phyloP scores from a whole-genome alignment of 805 yeast genomes.

The Kluyveromyces nonfermentans region DNA sequence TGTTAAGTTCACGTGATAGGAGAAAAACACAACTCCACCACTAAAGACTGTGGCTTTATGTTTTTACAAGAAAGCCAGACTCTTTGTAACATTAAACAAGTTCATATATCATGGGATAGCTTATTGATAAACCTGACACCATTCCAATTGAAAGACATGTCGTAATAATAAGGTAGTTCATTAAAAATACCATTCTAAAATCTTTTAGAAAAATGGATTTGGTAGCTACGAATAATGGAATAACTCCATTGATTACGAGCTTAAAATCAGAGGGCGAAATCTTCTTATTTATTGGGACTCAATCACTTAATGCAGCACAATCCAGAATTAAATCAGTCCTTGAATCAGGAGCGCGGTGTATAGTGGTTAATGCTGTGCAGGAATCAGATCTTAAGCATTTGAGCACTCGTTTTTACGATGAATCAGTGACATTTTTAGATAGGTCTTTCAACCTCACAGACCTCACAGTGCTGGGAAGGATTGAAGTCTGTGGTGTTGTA shows the following conservation, averaged over 20 bases:
- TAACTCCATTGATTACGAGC: slow-evolving; percentile 32
- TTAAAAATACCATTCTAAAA: too few relatives aligned
- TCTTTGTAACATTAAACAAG: not conserved
- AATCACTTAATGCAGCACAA: slow-evolving; percentile 25
- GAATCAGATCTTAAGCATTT: slow-evolving; percentile 15
- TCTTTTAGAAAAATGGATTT: not conserved
- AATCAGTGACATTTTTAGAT: slow-evolving; percentile 24
- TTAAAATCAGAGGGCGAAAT: slow-evolving; percentile 39
- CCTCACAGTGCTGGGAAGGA: slow-evolving; percentile 50
- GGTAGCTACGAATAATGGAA: slow-evolving; percentile 3
- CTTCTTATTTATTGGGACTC: slow-evolving; percentile 48
- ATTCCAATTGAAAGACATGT: too few relatives aligned
- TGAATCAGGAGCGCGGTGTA: slow-evolving; percentile 47
- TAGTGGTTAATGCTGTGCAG: slow-evolving; percentile 34
- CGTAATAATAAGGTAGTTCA: too few relatives aligned
- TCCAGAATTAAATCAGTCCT: slow-evolving; percentile 40
- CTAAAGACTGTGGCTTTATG: not conserved
- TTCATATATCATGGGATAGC: not conserved
- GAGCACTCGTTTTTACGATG: slow-evolving; percentile 15
- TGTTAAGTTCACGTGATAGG: not conserved
- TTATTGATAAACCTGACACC: not conserved
- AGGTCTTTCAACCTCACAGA: slow-evolving; percentile 34
- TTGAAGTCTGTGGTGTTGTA: slow-evolving; percentile 50
- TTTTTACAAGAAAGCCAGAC: not conserved
- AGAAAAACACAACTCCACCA: not conserved